A percentile compares a stretch with the other conserved stretches of the same genome.
phyloP scores from a whole-genome alignment of 257 asterid genomes.

The Hygrophila difformis region DNA sequence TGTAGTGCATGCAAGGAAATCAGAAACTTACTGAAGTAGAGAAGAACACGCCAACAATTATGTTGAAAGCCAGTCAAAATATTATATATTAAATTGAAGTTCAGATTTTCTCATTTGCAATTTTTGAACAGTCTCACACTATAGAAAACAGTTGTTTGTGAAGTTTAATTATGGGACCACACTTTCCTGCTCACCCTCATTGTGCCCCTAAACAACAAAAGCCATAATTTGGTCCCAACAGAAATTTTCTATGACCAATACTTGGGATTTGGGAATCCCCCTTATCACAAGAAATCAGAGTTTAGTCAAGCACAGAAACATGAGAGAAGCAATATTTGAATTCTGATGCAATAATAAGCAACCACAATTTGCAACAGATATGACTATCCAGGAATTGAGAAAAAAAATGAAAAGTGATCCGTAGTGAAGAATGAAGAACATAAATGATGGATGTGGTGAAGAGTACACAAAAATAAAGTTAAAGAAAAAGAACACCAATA shows the following conservation, averaged over 20 bases:
- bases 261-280: too few species aligned
- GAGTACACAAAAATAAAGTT: background rate
- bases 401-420: background rate
- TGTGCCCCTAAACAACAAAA: too few species aligned
- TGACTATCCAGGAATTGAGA: background rate
- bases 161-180: too few species aligned
- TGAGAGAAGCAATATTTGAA: too few species aligned
- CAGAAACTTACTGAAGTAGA: slow-evolving; percentile 20
- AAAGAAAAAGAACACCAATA: slow-evolving; percentile 6
- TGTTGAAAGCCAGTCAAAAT: background rate
- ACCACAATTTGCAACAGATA: slow-evolving; percentile 1
- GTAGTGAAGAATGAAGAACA: slow-evolving; percentile 4
- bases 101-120: background rate
- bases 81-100: background rate
- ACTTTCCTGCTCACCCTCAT: too few species aligned
- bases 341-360: too few species aligned
- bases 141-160: too few species aligned
- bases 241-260: too few species aligned
- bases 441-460: background rate
- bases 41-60: slow-evolving; percentile 14
- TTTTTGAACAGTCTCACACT: background rate
- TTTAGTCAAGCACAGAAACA: too few species aligned
- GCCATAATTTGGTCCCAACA: too few species aligned
- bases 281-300: too few species aligned
- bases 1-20: slow-evolving; percentile 28